Percentiles rank a stretch among this genome's conserved stretches.
Conservation (phyloP, 139 green algal species). For the Micromonas pusilla region DNA sequence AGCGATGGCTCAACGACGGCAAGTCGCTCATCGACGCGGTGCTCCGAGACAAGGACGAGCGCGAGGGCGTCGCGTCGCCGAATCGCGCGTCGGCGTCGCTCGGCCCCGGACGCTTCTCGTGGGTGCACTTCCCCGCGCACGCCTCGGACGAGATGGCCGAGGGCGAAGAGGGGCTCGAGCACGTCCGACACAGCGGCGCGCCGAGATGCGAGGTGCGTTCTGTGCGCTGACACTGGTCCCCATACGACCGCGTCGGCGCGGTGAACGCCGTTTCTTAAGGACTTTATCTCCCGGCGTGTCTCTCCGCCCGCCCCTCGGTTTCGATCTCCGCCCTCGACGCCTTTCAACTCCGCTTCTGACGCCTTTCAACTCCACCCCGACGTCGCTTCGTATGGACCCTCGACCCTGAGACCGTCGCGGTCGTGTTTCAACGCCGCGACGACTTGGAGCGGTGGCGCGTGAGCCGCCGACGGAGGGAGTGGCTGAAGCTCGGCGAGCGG, state of each 20-base stretch:
- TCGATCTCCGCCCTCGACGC: no score
- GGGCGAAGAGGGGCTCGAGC: neutral
- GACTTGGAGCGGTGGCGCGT: neutral
- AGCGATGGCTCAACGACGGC: neutral
- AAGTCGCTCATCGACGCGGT: neutral
- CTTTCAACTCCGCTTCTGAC: no score
- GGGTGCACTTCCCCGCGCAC: neutral
- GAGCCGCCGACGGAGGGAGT: neutral
- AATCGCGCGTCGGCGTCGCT: neutral
- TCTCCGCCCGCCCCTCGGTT: no score
- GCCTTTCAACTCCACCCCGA: no score
- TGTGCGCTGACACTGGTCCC: no score
- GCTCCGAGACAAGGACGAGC: neutral
- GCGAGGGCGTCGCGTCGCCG: neutral
- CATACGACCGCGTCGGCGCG: no score
- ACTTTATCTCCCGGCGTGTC: no score
- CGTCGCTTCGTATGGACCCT: no score
- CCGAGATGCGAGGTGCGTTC: neutral
- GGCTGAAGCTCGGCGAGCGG: neutral
- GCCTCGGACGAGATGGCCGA: no score
- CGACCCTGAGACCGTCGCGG: neutral
- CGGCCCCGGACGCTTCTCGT: neutral
- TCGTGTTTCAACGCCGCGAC: neutral
- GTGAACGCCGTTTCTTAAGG: no score
- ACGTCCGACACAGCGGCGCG: neutral